Percentiles rank a stretch among this genome's conserved stretches.
Conservation (phyloP, 257 asterid species). For the Striga asiatica region DNA sequence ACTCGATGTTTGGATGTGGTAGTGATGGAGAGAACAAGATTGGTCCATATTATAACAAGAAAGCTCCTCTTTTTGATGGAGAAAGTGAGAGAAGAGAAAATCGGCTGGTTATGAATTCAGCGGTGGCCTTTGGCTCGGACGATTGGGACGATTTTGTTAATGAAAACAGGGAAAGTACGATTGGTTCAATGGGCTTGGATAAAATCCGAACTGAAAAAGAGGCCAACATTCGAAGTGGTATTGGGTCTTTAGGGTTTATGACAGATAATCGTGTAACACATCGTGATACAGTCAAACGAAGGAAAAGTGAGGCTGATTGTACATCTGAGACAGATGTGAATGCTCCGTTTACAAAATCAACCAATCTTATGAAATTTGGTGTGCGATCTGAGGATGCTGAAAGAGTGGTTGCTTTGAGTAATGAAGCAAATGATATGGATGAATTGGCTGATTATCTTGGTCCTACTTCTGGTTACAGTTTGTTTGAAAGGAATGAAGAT, state of each 20-base stretch:
- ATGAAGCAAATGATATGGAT: conserved; percentile 29
- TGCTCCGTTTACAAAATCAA: conserved; percentile 14
- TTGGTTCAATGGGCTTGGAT: conserved; percentile 23
- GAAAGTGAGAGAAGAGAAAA: conserved; percentile 26
- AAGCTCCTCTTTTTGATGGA: conserved; percentile 16
- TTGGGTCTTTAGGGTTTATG: conserved; percentile 15
- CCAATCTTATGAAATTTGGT: conserved; percentile 16
- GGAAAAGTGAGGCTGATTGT: conserved; percentile 17
- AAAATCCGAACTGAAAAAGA: conserved; percentile 23
- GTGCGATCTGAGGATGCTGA: conserved; percentile 21
- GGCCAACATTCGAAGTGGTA: conserved; percentile 17
- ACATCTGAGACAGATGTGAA: conserved; percentile 10
- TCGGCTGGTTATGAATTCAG: conserved; percentile 47
- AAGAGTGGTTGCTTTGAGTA: conserved; percentile 16
- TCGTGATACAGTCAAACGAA: conserved; percentile 13
- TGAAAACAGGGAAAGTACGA: conserved; percentile 32
- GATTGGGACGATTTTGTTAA: conserved; percentile 76
- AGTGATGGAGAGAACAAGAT: conserved; percentile 45
- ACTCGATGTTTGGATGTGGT: conserved; percentile 72
- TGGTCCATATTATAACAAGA: conserved; percentile 21
- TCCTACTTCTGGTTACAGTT: conserved; percentile 19
- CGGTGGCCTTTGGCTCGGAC: conserved; percentile 68
- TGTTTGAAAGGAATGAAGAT: conserved; percentile 27
- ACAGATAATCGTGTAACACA: conserved; percentile 11
- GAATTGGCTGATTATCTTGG: conserved; percentile 35